A percentile compares a stretch with the other conserved stretches of the same genome.
Evolutionary conservation across 805 yeast species (phyloP).

Genomic region (Ogataea nakhonphanomensis): DNA sequence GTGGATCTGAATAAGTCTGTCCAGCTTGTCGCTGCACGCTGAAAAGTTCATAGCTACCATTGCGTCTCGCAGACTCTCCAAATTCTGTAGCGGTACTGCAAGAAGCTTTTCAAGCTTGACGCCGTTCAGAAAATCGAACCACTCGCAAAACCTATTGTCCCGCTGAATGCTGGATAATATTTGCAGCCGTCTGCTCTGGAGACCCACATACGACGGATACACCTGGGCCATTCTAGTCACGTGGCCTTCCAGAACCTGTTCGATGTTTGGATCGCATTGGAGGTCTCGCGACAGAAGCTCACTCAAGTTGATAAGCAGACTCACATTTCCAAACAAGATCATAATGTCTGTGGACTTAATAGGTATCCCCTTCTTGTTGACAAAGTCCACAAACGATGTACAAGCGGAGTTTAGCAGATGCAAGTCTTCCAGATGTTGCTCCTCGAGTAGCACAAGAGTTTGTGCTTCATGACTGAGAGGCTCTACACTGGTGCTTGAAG

Average conservation of each 20-base stretch:
- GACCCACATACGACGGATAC: constrained; percentile 25
- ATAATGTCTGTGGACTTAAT: constrained; percentile 35
- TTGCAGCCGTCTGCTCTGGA: constrained; percentile 7
- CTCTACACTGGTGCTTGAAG: too few species aligned
- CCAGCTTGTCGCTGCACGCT: background rate
- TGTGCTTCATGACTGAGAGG: too few species aligned
- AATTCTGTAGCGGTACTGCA: constrained; percentile 7
- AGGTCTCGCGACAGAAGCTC: constrained; percentile 26
- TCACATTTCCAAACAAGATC: constrained; percentile 42
- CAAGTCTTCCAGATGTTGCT: constrained; percentile 31
- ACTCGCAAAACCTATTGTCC: constrained; percentile 10
- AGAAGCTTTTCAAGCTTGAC: constrained; percentile 8
- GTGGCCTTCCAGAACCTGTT: constrained; percentile 10
- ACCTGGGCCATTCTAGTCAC: constrained; percentile 23
- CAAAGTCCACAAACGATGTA: constrained; percentile 31
- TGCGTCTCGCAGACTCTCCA: constrained; percentile 1
- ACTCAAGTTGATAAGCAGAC: constrained; percentile 37
- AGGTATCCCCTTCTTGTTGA: constrained; percentile 29
- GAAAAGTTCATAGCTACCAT: constrained; percentile 4
- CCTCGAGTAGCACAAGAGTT: constrained; percentile 23
- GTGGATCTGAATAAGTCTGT: background rate
- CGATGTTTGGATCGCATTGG: background rate
- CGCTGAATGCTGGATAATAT: constrained; percentile 2
- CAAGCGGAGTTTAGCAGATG: constrained; percentile 31
- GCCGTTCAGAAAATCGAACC: constrained; percentile 14